Conservation (phyloP, 306 rosid genomes). For the Leucaena leucocephala region DNA sequence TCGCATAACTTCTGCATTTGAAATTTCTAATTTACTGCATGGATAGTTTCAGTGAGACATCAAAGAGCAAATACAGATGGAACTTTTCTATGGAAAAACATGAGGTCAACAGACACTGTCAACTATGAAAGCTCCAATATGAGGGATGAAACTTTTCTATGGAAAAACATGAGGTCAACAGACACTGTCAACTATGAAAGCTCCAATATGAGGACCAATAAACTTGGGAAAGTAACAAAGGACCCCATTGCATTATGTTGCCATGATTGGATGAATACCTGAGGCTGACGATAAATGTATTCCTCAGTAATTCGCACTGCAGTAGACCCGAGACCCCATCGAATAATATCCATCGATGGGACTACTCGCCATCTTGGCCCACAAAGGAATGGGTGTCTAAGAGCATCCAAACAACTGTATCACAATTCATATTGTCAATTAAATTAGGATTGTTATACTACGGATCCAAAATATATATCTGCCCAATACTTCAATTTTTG, state of each 20-base stretch:
- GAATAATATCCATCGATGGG: slow-evolving; percentile 80
- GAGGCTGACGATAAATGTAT: slow-evolving; percentile 87
- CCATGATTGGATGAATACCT: slow-evolving; percentile 57
- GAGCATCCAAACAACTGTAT: slow-evolving; percentile 94
- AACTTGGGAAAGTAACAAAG: slow-evolving; percentile 27
- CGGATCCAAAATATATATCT: slow-evolving; percentile 25
- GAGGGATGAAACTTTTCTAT: slow-evolving; percentile 16
- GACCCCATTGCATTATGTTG: slow-evolving; percentile 15
- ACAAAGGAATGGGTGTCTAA: slow-evolving; percentile 95
- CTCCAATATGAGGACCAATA: slow-evolving; percentile 18
- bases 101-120: slow-evolving; percentile 20
- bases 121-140: slow-evolving; percentile 21
- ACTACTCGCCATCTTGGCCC: slow-evolving; percentile 98
- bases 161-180: slow-evolving; percentile 27
- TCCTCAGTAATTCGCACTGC: slow-evolving; percentile 87
- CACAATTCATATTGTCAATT: slow-evolving; percentile 29
- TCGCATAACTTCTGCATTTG: slow-evolving; percentile 4
- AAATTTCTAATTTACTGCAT: slow-evolving; percentile 14
- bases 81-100: slow-evolving; percentile 23
- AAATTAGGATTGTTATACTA: slow-evolving; percentile 14
- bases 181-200: slow-evolving; percentile 20
- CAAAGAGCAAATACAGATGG: slow-evolving; percentile 9
- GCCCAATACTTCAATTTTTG: slow-evolving; percentile 18
- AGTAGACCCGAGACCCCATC: slow-evolving; percentile 99
- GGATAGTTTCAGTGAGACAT: slow-evolving; percentile 5